Evolutionary conservation across 2,329 filamentous ascomycete genomes (phyloP).

Genomic region (Penicillium carneum): DNA sequence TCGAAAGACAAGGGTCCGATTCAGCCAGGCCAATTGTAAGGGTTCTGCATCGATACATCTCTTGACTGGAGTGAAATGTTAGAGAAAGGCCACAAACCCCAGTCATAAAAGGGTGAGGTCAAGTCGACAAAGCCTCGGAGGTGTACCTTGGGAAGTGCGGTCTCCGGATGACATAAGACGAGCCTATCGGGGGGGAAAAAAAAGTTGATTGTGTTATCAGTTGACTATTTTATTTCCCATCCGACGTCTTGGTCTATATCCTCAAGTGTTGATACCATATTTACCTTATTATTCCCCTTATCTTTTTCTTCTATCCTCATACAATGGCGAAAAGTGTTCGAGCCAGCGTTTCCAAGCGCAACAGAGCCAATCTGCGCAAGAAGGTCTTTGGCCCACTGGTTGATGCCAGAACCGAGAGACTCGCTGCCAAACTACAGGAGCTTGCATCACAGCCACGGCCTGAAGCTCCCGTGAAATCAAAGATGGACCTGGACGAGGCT

Average conservation of each 20-base stretch:
- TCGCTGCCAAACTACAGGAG: slow-evolving; percentile 85
- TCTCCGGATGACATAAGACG: slow-evolving; percentile 47
- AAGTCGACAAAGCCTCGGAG: slow-evolving; percentile 8
- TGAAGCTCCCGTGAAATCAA: slow-evolving; percentile 56
- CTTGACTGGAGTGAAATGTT: slow-evolving; percentile 23
- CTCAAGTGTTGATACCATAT: slow-evolving; percentile 1
- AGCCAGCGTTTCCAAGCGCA: slow-evolving; percentile 79
- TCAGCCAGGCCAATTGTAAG: slow-evolving; percentile 31
- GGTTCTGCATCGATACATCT: slow-evolving; percentile 41
- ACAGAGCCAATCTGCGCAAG: slow-evolving; percentile 79
- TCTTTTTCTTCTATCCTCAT: slow-evolving; percentile 16
- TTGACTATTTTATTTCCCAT: slow-evolving; percentile 7
- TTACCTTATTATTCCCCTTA: too few relatives aligned
- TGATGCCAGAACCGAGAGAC: slow-evolving; percentile 77
- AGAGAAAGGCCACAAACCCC: slow-evolving; percentile 13
- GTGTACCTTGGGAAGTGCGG: slow-evolving; percentile 16
- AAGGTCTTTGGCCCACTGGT: slow-evolving; percentile 86
- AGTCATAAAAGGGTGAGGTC: slow-evolving; percentile 8
- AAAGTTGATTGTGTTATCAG: slow-evolving; percentile 22
- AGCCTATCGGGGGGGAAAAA: slow-evolving; percentile 26
- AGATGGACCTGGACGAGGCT: slow-evolving; percentile 36
- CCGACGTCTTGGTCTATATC: not conserved
- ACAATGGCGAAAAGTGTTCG: slow-evolving; percentile 88
- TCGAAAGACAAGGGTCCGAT: slow-evolving; percentile 28
- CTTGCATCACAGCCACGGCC: slow-evolving; percentile 79